Evolutionary conservation across 2,329 filamentous ascomycete species (phyloP), one percentile per base, ranked within the genome.

Genomic region (Nothophoma quercina): DNA sequence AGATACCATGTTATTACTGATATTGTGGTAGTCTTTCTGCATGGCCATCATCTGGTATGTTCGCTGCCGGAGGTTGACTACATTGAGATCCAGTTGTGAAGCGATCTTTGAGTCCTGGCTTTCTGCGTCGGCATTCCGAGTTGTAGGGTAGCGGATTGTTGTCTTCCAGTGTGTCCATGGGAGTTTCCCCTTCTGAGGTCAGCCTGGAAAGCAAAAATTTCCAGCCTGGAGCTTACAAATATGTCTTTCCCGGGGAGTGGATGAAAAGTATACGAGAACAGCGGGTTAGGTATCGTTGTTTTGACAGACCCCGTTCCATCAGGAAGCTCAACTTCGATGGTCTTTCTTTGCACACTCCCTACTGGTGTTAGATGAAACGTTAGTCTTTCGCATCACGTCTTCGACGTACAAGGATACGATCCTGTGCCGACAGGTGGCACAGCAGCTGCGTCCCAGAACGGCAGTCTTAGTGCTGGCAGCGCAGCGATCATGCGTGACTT

Each of bases 21-120:
- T 90, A 15, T 50, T 55, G 8, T 49, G 39, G 40, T 68, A 69
- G 13, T 65, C 54, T 30, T 64, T 57, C 36, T 65, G 55, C 13
- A 82, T 78, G 13, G 84, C 83, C 67, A 87, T 90, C 59, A 90
- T 83, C 36, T 82, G 78, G 67, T 89, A 90, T 51, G 83, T 85
- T 16, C 65, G 53, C 25, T 63, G 58, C 29, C 66, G 62, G 7
- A 67, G 51, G 7, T 86, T 85, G 56, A 89, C 84, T 1, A 91
- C 77, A 43, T 85, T 86, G 63, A 86, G 88, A 1, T 92, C 77
- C 10, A 90, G 81, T 12, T 64, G 34, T 3, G 45, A 49, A 1
- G 65, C 63, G 7, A 67, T 56, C 4, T 59, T 39, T 19, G 58
- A 49, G 30, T 70, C 63, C 21, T 60, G 65, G 38, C 67, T 69